A percentile compares a stretch with the other conserved stretches of the same genome.
Conservation (phyloP, 208 protist genomes). For the Herpetomonas tarakana region DNA sequence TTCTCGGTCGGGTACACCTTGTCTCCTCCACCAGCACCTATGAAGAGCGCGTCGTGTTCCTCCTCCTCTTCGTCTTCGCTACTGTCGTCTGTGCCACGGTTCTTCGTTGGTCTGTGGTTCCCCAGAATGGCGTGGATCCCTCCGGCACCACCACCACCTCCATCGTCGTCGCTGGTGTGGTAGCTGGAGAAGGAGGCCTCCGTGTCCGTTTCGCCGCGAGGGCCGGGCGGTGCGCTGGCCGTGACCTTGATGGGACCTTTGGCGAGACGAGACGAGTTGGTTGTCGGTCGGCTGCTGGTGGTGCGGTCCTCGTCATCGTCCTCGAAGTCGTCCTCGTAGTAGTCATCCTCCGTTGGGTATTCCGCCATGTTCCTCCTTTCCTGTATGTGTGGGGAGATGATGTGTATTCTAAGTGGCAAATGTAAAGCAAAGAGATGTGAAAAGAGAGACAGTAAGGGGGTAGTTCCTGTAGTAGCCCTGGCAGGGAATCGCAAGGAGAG, state of each 20-base stretch:
- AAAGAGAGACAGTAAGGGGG: too few relatives aligned
- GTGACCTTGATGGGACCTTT: background rate
- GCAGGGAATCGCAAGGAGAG: too few relatives aligned
- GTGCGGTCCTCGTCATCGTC: conserved; percentile 15
- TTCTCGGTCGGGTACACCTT: background rate
- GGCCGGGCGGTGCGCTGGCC: background rate
- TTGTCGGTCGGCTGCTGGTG: background rate
- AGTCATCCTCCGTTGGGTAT: conserved; percentile 11
- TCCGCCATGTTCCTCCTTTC: background rate
- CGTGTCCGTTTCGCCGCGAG: background rate
- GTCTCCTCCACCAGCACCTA: background rate
- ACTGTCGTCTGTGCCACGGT: background rate
- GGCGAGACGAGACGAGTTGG: background rate
- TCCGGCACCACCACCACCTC: too few relatives aligned
- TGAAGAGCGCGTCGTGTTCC: background rate
- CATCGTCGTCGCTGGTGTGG: conserved; percentile 2
- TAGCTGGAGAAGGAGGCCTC: conserved; percentile 10
- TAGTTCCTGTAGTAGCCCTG: too few relatives aligned
- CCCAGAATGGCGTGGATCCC: background rate
- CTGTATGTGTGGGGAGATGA: too few relatives aligned
- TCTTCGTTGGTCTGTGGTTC: background rate
- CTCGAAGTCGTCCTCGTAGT: conserved; percentile 16
- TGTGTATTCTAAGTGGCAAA: too few relatives aligned
- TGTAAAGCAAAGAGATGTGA: too few relatives aligned
- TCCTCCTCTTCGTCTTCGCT: background rate